A percentile compares a stretch with the other conserved stretches of the same genome.
Evolutionary conservation across 176 grass and related monocot species (phyloP).

Genomic region (Hordeum vulgare): DNA sequence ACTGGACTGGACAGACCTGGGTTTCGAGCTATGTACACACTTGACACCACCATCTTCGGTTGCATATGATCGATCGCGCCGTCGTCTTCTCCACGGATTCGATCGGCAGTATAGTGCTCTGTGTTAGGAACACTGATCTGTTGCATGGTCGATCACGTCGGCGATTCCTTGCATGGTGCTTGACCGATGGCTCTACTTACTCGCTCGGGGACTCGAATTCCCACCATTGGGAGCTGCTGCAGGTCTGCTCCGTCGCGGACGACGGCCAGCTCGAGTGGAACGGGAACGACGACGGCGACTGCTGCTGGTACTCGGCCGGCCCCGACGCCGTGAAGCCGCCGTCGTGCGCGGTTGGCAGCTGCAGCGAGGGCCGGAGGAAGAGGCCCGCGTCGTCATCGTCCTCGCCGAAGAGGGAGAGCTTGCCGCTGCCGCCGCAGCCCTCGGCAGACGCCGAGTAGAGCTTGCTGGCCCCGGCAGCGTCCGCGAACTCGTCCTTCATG

Average conservation of each 20-base stretch:
- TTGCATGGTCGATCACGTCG: background rate
- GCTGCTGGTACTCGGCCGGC: conserved; percentile 33
- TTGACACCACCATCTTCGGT: background rate
- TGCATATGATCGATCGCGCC: background rate
- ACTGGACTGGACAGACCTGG: conserved; percentile 10
- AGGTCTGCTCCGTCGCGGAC: conserved; percentile 43
- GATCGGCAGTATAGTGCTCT: background rate
- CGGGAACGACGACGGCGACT: conserved; percentile 27
- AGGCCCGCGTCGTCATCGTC: conserved; percentile 43
- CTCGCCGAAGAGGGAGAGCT: conserved; percentile 34
- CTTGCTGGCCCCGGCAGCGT: background rate
- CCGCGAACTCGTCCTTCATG: conserved; percentile 36
- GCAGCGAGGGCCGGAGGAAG: conserved; percentile 35
- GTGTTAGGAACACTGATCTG: background rate
- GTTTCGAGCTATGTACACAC: conserved; percentile 43
- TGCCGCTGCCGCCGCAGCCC: conserved; percentile 6
- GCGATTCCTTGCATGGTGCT: background rate
- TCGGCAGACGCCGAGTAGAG: conserved; percentile 25
- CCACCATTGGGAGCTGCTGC: conserved; percentile 77
- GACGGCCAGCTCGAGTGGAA: conserved; percentile 65
- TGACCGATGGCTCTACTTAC: conserved; percentile 13
- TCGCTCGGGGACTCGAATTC: conserved; percentile 78
- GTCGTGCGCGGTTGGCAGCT: background rate
- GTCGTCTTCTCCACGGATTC: background rate
- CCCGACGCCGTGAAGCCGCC: conserved; percentile 36